Evolutionary conservation across 23 red algal species (phyloP), one percentile per base, ranked within the genome.

Genomic region (Cyanidioschyzon merolae): DNA sequence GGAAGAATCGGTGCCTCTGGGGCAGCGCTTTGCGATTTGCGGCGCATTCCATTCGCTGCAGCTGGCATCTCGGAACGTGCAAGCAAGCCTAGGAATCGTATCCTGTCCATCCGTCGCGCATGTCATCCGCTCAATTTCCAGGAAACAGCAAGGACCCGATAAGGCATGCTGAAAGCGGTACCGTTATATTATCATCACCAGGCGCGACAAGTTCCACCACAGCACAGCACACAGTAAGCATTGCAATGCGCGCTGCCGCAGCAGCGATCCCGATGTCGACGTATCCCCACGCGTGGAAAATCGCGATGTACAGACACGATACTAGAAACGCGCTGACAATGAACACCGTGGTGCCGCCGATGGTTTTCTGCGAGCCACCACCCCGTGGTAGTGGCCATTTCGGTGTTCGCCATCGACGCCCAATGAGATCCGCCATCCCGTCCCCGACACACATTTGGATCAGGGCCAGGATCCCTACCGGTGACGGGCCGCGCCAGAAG

Each of bases 401-500:
- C 21, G 39, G 32, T 7, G 39, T 58, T 15, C 68, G 40, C 78
- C 78, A 81, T 36, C 78, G 78, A 40, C 78, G 78, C 58, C 78
- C 78, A 18, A 81, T 27, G 15, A 81, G 45, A 71, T 81, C 78
- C 41, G 78, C 78, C 38, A 59, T 21, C 26, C 78, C 78, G 68
- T 81, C 78, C 0, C 78, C 78, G n/a, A 81, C 37, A 58, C 78
- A 81, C 2, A 81, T n/a, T n/a, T 81, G 78, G 58, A 81, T 81
- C 78, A 81, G 41, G 35, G 78, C 39, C 34, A 81, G 58, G 16
- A 81, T 68, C 1, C 78, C 78, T 41, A 81, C 29, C 38, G 78
- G 78, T 41, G 40, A 71, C 16, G 63, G 63, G 39, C 68, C 78
- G 37, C 68, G 59, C 78, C 78, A 81, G 68, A 67, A 81, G 68